These are phyloP conservation scores for Xylaria scruposa DNA, from an alignment of 495 filamentous ascomycete genomes.

Conservation along the genomic window DNA sequence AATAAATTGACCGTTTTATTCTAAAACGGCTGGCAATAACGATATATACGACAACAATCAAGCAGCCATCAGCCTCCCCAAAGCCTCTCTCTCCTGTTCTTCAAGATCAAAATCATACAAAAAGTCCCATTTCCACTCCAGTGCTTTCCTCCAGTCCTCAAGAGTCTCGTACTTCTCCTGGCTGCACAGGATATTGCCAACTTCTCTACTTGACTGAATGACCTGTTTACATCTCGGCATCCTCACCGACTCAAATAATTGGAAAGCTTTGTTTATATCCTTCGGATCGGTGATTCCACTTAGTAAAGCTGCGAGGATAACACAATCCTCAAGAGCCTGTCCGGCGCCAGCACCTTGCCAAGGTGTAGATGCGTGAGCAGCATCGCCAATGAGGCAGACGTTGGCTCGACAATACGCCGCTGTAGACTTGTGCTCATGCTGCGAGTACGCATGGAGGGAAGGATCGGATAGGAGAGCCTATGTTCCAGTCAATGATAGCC, in stretches of 20 bases:
- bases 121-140: constrained; percentile 4
- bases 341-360: constrained; percentile 67
- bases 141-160: background rate
- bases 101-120: background rate
- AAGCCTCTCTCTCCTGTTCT: background rate
- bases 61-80: background rate
- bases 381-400: constrained; percentile 61
- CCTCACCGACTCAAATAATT: background rate
- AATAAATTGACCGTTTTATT: no score
- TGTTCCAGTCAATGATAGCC: background rate
- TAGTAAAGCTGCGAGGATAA: constrained; percentile 58
- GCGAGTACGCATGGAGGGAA: constrained; percentile 2
- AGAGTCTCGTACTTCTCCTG: background rate
- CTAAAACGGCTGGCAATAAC: no score
- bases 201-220: background rate
- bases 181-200: background rate
- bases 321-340: constrained; percentile 64
- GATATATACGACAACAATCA: no score
- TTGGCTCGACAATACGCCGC: background rate
- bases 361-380: constrained; percentile 65
- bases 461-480: background rate
- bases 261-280: background rate
- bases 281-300: constrained; percentile 3
- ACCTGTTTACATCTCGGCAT: background rate
- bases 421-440: constrained; percentile 1